Conservation (phyloP, 257 asterid species). For the Solanum etuberosum region DNA sequence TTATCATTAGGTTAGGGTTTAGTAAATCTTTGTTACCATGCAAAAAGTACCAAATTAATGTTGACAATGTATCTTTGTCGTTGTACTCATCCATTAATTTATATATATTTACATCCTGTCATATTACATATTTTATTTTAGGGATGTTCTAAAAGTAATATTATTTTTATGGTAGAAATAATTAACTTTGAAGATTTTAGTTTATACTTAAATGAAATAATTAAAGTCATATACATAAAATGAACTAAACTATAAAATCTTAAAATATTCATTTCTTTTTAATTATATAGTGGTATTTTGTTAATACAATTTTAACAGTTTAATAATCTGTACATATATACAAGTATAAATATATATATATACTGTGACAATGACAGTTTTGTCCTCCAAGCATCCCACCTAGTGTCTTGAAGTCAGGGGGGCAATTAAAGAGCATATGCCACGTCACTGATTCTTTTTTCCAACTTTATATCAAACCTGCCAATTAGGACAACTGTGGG, state of each 20-base stretch:
- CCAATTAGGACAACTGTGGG: conserved; percentile 17
- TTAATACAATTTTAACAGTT: neutral
- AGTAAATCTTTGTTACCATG: neutral
- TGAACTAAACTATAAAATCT: neutral
- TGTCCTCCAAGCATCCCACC: neutral
- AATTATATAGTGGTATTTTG: neutral
- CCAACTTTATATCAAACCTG: neutral
- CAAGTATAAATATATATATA: neutral
- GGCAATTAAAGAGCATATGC: neutral
- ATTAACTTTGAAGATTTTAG: neutral
- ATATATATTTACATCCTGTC: neutral
- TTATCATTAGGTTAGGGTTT: neutral
- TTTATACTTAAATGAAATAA: neutral
- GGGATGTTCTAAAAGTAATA: neutral
- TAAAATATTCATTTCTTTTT: neutral
- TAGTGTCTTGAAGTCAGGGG: neutral
- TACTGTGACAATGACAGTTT: neutral
- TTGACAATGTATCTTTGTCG: neutral
- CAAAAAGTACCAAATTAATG: conserved; percentile 6
- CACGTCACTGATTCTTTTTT: conserved; percentile 1
- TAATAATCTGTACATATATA: neutral
- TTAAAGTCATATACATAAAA: neutral
- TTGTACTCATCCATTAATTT: neutral
- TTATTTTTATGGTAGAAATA: neutral
- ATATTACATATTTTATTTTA: neutral